Evolutionary conservation across 2,329 filamentous ascomycete genomes (phyloP), one percentile per base, ranked within the genome.

Genomic region (Cordyceps farinosa): DNA sequence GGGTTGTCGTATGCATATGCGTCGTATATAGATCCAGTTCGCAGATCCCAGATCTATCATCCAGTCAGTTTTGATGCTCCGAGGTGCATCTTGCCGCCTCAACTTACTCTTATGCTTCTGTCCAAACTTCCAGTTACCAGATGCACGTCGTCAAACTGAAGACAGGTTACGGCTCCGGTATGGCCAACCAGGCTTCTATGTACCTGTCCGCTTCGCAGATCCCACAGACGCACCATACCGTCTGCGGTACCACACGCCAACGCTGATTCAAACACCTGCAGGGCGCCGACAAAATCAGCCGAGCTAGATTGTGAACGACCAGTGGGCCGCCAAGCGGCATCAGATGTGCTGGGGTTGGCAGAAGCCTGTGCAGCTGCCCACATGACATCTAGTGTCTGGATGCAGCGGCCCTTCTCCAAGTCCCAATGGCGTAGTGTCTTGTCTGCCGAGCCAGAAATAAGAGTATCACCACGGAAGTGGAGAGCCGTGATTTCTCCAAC

Each of bases 341-440:
- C 85, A 53, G 82, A 82, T 2, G 84, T 82, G 57, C 83, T 83
- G 62, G 91, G 82, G 5, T 85, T 88, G 45, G 88, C 86, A 10
- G 88, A 90, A 13, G 92, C 91, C 78, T 97, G 93, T 2, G 95
- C 93, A 5, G 95, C 93, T 10, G 95, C 95, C 95, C 95, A 99
- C 74, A 99, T 90, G 7, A 99, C 94, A 76, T 99, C 95, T 55
- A 99, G 81, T 3, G 95, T 99, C 77, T 99, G 95, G 61, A 99
- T 91, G 75, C 95, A 98, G 55, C 95, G 90, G n/a, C 95, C 95
- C 74, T 93, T 97, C 70, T 94, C 91, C 56, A 99, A 83, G 79
- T 99, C 95, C 95, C 95, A 99, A 75, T 99, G 95, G 51, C 95
- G 88, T 62, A 99, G 81, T 1, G 95, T 99, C 82, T 99, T 99